Percentiles rank a stretch among this genome's conserved stretches.
Evolutionary conservation across 371 early-diverging fungal genomes (phyloP).

Genomic region (Dinochytrium kinnereticum): DNA sequence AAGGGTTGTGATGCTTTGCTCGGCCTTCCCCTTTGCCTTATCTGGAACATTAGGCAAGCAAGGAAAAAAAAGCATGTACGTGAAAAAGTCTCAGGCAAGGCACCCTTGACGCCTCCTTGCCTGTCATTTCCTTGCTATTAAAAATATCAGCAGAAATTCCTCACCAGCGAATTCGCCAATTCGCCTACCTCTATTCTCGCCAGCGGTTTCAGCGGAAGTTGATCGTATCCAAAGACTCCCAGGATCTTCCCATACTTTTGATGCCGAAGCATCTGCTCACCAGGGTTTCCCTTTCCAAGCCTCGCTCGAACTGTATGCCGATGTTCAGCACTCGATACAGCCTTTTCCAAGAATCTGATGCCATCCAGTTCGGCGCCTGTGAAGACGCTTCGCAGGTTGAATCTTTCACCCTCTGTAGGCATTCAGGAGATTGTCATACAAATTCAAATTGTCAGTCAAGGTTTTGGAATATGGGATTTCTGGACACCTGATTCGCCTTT

Average conservation of each 20-base stretch:
- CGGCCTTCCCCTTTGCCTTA: not conserved
- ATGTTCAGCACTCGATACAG: conserved; percentile 40
- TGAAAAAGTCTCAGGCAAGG: not conserved
- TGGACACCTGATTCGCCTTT: too few relatives aligned
- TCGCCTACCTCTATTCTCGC: conserved; percentile 42
- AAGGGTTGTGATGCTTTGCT: conserved; percentile 29
- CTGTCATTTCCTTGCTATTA: conserved; percentile 16
- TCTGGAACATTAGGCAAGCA: not conserved
- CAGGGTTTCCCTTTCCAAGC: conserved; percentile 30
- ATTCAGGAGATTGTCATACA: not conserved
- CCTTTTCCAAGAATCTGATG: conserved; percentile 23
- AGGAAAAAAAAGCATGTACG: not conserved
- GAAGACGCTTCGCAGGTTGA: conserved; percentile 20
- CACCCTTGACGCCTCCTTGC: not conserved
- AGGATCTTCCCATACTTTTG: conserved; percentile 29
- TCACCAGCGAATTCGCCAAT: too few relatives aligned
- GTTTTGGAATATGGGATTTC: too few relatives aligned
- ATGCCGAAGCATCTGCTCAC: conserved; percentile 15
- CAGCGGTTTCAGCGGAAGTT: conserved; percentile 40
- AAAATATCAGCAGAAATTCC: too few relatives aligned
- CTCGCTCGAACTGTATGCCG: conserved; percentile 41
- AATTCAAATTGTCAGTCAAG: conserved; percentile 1
- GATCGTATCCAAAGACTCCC: conserved; percentile 44
- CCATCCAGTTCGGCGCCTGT: conserved; percentile 13
- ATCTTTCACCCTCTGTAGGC: not conserved